Evolutionary conservation across 768 basidiomycete species (phyloP), one percentile per base, ranked within the genome.

Genomic region (Pisolithus sp.): DNA sequence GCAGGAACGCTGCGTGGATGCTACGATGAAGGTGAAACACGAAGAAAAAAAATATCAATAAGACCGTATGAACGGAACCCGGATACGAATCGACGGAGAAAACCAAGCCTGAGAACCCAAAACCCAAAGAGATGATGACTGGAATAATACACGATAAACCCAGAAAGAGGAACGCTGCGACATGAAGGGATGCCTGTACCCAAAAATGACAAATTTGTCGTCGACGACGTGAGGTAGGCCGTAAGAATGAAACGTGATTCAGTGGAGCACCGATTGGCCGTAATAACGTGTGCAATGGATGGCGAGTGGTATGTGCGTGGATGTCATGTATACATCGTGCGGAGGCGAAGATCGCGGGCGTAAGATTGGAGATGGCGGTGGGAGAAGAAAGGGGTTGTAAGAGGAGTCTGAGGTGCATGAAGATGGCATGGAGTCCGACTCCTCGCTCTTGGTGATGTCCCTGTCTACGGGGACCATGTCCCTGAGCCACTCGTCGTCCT

Each of bases 401-500:
- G 55, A 63, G 56, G 51, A 30, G 38, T 59, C 63, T 8, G 63
- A 62, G 1, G 63, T 42, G 39, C 38, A 45, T 0, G 49, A 50
- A 30, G 66, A 56, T 7, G 66, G 60, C 4, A 58, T 58, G 4
- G 58, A 53, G 13, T 54, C 51, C 8, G 55, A 17, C 31, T 54
- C 57, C 46, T 41, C 37, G 5, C 56, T 62, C 28, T n/a, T 48
- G 9, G 60, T 8, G 36, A 7, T 4, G 12, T 18, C 54, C 37
- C 47, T 23, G 54, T 59, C 42, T 41, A 59, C 39, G 8, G 83
- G 82, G 2, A 83, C 70, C 57, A 81, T 83, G 69, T 85, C 83
- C 64, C 78, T 74, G 49, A 85, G 69, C 83, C 83, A 85, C 55
- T 70, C 69, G 57, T 84, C 77, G 53, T 82, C 78, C 58, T 72